Conservation (phyloP, 1,284 basidiomycete species). For the Meira miltonrushii region DNA sequence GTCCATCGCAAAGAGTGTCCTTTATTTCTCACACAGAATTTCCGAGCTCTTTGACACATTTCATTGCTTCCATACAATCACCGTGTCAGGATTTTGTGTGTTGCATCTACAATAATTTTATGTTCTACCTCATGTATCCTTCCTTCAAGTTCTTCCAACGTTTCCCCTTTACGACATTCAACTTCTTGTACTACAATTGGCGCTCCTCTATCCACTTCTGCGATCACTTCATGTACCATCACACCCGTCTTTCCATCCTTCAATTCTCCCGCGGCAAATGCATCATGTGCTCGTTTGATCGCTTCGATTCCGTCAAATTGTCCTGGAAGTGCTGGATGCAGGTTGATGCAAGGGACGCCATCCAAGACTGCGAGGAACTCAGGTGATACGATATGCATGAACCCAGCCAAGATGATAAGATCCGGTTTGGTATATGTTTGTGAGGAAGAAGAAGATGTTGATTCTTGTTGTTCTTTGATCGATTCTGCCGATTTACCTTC, state of each 20-base stretch:
- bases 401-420: conserved; percentile 85
- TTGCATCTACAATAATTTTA: conserved; percentile 81
- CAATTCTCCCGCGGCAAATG: conserved; percentile 46
- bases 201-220: conserved; percentile 85
- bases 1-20: too few species aligned
- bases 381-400: conserved; percentile 83
- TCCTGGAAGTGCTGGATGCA: conserved; percentile 91
- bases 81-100: conserved; percentile 61
- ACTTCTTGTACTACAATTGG: conserved; percentile 78
- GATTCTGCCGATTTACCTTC: conserved; percentile 8
- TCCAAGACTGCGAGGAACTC: conserved; percentile 55
- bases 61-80: too few species aligned
- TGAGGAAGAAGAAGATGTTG: not conserved
- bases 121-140: conserved; percentile 81
- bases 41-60: not conserved
- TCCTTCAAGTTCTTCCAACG: conserved; percentile 68
- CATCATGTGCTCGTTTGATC: conserved; percentile 81
- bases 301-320: conserved; percentile 90
- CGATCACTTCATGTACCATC: conserved; percentile 92
- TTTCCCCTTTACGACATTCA: conserved; percentile 66
- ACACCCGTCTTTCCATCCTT: conserved; percentile 61
- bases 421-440: conserved; percentile 60
- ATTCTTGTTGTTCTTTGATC: not conserved
- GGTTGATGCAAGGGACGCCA: conserved; percentile 80
- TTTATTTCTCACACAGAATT: too few species aligned